Evolutionary conservation across 2,329 filamentous ascomycete species (phyloP), one percentile per base, ranked within the genome.

Genomic region (Phoma herbarum): DNA sequence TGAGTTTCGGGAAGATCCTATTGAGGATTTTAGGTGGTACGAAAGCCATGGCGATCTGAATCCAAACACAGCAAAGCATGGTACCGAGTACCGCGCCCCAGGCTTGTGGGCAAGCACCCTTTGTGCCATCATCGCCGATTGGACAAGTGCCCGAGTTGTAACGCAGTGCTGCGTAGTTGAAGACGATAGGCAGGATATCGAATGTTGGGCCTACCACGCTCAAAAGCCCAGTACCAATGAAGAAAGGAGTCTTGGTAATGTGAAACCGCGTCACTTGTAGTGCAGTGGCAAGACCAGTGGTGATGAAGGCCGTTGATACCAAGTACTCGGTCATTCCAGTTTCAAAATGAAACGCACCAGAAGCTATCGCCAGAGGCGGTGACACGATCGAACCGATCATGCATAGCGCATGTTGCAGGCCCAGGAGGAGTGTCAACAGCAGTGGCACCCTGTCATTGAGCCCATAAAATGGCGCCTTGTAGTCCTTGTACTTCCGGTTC

Each of bases 31-130:
- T 67, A 1, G 69, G 68, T 9, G 69, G 69, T 1, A 73, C 66
- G 22, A 73, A 68, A 18, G 67, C 62, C 64, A 72, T 65, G 22
- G 52, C 59, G 33, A 65, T 59, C 28, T 67, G 65, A 5, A 71
- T 61, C 67, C 78, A 81, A 4, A 80, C 79, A 5, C 79, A 81
- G 59, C 80, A 82, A 11, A 82, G 68, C 62, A 81, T 78, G 10
- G 66, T 69, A 8, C 69, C 68, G 9, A 72, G 46, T 18, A 66
- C 55, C 5, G 71, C 71, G n/a, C 70, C 70, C 62, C 68, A 73
- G 8, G 66, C 68, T 14, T 69, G 64, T 10, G 64, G 65, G n/a
- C 60, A 68, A 5, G 65, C 59, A 25, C 33, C 50, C 50, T 67
- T 61, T 6, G 68, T 73, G 4, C 67, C 68, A 44, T 73, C 66